Evolutionary conservation across 805 yeast genomes (phyloP), one percentile per base, ranked within the genome.

Genomic region (Teunomyces kruisii): DNA sequence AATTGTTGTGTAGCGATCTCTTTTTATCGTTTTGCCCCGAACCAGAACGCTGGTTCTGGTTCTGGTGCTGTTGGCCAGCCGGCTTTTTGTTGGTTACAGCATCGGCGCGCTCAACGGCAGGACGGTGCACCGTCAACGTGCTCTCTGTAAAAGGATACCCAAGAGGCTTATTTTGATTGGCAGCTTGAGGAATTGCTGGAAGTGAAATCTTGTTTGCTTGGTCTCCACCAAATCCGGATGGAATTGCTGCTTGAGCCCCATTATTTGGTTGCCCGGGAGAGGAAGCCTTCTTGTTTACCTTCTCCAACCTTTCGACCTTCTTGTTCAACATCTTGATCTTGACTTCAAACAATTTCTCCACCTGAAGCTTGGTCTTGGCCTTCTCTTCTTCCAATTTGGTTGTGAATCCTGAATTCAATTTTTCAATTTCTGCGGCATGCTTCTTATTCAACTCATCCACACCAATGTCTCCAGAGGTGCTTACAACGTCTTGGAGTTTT

Each of bases 311-410:
- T 36, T 76, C 81, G n/a, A 79, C 65, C 58, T 77, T 81, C 50
- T 72, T 70, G 52, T 74, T 76, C 53, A 80, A 67, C 61, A 84
- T 75, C 47, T 74, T 77, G 45, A 75, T 73, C 52, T 81, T 77
- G 61, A 85, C 75, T 47, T 78, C 84, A 39, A 74, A 75, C 55
- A 81, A 82, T 57, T 80, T 78, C 40, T 78, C 77, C 35, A 79
- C 75, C 19, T 78, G 76, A 43, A 70, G 67, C 40, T 78, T 66
- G 2, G 77, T 73, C 38, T 71, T 76, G 27, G 68, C 72, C 43
- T 61, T 64, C 35, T 58, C 61, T 2, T 43, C 46, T 6, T 50
- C 56, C 42, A 60, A 39, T 33, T 42, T 56, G 49, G 42, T 47
- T 40, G 46, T 52, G 61, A 36, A 58, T 51, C 15, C 50, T 35